Percentiles rank a stretch among this genome's conserved stretches.
Conservation (phyloP, 495 filamentous ascomycete genomes). For the Filosporella fistucella region DNA sequence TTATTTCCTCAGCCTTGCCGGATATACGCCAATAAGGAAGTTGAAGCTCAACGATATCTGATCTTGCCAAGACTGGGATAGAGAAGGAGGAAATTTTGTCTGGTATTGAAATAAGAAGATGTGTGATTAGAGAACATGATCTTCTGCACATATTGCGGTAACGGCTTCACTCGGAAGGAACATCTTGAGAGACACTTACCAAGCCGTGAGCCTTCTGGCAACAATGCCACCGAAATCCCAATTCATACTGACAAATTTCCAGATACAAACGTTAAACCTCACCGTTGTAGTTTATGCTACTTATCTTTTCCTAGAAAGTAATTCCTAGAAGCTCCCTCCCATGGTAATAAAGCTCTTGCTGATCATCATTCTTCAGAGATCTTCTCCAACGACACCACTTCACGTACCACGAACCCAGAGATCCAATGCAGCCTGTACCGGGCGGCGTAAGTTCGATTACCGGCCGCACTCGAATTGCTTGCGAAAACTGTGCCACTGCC, state of each 20-base stretch:
- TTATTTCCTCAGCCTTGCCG: too few species aligned
- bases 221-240: background rate
- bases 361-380: constrained; percentile 36
- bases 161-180: constrained; percentile 61
- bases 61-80: too few species aligned
- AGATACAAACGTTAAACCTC: constrained; percentile 66
- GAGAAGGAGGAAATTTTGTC: too few species aligned
- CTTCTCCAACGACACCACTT: constrained; percentile 54
- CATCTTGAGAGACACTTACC: constrained; percentile 61
- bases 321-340: constrained; percentile 15
- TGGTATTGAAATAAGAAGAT: too few species aligned
- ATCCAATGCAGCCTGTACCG: constrained; percentile 39
- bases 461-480: constrained; percentile 51
- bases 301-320: constrained; percentile 60
- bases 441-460: too few species aligned
- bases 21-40: too few species aligned
- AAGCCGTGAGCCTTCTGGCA: constrained; percentile 42
- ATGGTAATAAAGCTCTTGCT: too few species aligned
- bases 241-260: background rate
- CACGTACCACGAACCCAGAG: constrained; percentile 42
- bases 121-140: constrained; percentile 21
- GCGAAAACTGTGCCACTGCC: constrained; percentile 53
- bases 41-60: too few species aligned
- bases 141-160: constrained; percentile 60
- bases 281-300: constrained; percentile 53